Evolutionary conservation across 495 filamentous ascomycete species (phyloP).

Genomic region (Penicillium lagena): DNA sequence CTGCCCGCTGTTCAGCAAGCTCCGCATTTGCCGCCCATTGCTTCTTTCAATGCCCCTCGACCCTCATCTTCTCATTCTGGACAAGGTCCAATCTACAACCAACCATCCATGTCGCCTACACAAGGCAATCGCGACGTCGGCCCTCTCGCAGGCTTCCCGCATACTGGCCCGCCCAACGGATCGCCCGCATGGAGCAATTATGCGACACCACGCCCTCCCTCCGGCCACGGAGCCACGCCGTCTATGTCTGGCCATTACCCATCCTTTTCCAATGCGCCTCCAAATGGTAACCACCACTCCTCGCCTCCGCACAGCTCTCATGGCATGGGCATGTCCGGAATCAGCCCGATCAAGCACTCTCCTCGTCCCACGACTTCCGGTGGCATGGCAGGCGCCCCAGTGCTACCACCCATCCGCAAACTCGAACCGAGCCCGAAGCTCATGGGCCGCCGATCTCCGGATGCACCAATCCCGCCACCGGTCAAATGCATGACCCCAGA

Average conservation of each 20-base stretch:
- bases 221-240: constrained; percentile 14
- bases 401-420: constrained; percentile 43
- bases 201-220: constrained; percentile 25
- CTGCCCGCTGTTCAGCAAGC: constrained; percentile 27
- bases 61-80: constrained; percentile 42
- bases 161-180: constrained; percentile 20
- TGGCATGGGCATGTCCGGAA: constrained; percentile 53
- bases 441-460: constrained; percentile 42
- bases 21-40: constrained; percentile 25
- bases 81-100: constrained; percentile 35
- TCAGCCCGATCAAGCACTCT: constrained; percentile 72
- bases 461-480: constrained; percentile 39
- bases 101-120: constrained; percentile 44
- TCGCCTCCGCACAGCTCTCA: constrained; percentile 41
- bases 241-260: constrained; percentile 21
- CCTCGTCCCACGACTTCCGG: constrained; percentile 44
- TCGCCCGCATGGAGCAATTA: constrained; percentile 30
- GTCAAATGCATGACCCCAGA: constrained; percentile 44
- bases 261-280: constrained; percentile 27
- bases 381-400: constrained; percentile 35
- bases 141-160: constrained; percentile 39
- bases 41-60: constrained; percentile 30
- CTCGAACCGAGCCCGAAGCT: constrained; percentile 44
- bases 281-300: constrained; percentile 33
- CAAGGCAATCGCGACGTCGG: constrained; percentile 43